Evolutionary conservation across 192 early-diverging fungal species (phyloP).

Genomic region (Coemansia biformis): DNA sequence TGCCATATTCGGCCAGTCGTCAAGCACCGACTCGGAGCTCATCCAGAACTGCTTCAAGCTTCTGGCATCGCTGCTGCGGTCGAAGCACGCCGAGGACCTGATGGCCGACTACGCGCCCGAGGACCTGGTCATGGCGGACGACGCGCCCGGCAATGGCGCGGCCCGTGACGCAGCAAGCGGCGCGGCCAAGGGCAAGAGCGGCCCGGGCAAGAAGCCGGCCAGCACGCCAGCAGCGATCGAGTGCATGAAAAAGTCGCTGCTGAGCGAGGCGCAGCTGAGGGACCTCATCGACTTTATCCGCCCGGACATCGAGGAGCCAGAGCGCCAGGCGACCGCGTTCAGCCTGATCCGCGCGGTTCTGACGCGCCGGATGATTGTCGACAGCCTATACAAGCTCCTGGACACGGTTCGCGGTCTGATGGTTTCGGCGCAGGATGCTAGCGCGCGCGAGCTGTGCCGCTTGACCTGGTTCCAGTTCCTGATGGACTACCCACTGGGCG

Average conservation of each 20-base stretch:
- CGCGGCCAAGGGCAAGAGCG: slow-evolving; percentile 13
- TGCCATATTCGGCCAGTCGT: slow-evolving; percentile 60
- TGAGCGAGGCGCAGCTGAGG: slow-evolving; percentile 60
- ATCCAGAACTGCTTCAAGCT: slow-evolving; percentile 80
- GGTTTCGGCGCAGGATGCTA: slow-evolving; percentile 75
- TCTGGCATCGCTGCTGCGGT: slow-evolving; percentile 72
- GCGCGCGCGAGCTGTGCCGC: slow-evolving; percentile 80
- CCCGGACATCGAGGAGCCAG: slow-evolving; percentile 86
- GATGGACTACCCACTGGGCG: slow-evolving; percentile 92
- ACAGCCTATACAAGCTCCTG: slow-evolving; percentile 94
- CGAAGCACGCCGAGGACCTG: slow-evolving; percentile 60
- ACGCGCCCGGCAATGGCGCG: not conserved
- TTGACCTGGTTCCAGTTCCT: slow-evolving; percentile 83
- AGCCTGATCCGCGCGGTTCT: slow-evolving; percentile 83
- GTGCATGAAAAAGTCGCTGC: slow-evolving; percentile 24
- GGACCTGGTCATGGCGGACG: slow-evolving; percentile 9
- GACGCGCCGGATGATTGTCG: slow-evolving; percentile 73
- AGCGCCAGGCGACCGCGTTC: slow-evolving; percentile 78
- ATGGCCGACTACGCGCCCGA: slow-evolving; percentile 47
- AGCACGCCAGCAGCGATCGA: slow-evolving; percentile 1
- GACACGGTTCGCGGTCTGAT: slow-evolving; percentile 72
- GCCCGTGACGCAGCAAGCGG: not conserved
- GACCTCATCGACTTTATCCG: slow-evolving; percentile 71
- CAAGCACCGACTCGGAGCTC: slow-evolving; percentile 59
- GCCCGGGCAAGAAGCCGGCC: slow-evolving; percentile 4